Conservation (phyloP, 2,329 filamentous ascomycete species). For the Atkinsonella hypoxylon region DNA sequence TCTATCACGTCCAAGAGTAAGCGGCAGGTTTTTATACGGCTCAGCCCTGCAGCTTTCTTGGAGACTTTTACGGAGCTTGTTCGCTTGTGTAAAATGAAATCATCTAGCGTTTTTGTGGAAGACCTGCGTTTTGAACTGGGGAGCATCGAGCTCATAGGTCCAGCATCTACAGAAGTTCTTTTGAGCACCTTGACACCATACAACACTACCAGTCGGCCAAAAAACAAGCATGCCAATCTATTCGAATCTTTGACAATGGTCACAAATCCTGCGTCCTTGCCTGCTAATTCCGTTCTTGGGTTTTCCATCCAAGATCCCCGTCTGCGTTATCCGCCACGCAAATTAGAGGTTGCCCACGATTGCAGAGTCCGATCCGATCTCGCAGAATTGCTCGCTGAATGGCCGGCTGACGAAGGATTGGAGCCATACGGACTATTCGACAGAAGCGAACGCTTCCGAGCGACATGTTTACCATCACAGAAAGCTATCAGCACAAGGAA, state of each 20-base stretch:
- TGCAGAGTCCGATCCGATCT: slow-evolving; percentile 29
- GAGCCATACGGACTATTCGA: slow-evolving; percentile 51
- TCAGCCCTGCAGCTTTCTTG: slow-evolving; percentile 73
- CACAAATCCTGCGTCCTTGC: slow-evolving; percentile 58
- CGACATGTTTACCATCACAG: slow-evolving; percentile 58
- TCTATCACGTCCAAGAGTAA: slow-evolving; percentile 14
- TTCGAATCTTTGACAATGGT: slow-evolving; percentile 45
- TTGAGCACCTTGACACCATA: slow-evolving; percentile 53
- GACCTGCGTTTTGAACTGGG: slow-evolving; percentile 59
- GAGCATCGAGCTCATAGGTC: slow-evolving; percentile 46
- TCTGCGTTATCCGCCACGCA: slow-evolving; percentile 61
- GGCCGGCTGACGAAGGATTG: slow-evolving; percentile 49
- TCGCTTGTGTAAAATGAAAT: slow-evolving; percentile 44
- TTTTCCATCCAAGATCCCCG: slow-evolving; percentile 73
- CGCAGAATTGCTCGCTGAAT: slow-evolving; percentile 49
- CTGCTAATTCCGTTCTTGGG: slow-evolving; percentile 54
- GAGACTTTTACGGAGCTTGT: slow-evolving; percentile 55
- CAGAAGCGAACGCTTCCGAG: slow-evolving; percentile 50
- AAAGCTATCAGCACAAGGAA: slow-evolving; percentile 72
- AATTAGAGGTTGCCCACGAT: slow-evolving; percentile 29
- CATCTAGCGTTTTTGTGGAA: slow-evolving; percentile 50
- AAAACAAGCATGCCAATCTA: slow-evolving; percentile 29
- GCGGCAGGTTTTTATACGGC: slow-evolving; percentile 51
- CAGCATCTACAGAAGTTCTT: slow-evolving; percentile 69
- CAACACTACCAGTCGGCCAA: slow-evolving; percentile 16